Evolutionary conservation across 306 rosid genomes (phyloP).

Genomic region (Sechiopsis laciniata): DNA sequence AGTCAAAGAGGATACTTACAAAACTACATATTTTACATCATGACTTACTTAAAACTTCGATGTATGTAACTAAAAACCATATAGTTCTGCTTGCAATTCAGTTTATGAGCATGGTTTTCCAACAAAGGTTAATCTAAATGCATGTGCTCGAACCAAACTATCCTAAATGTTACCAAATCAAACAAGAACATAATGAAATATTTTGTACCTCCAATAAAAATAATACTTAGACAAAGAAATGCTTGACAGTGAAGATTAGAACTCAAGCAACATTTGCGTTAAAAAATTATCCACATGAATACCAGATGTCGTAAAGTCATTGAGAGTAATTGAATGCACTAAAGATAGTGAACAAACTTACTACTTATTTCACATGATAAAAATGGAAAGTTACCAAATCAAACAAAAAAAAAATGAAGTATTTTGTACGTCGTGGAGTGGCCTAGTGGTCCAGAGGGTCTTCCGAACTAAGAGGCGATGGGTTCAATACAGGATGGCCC

Average conservation of each 20-base stretch:
- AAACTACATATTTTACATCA: not conserved
- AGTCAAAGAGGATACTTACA: not conserved
- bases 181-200: constrained; percentile 2
- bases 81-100: not conserved
- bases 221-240: not conserved
- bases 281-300: not conserved
- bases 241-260: not conserved
- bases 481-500: too few relatives aligned
- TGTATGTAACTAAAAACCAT: not conserved
- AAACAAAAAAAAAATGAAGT: constrained; percentile 1
- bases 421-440: too few relatives aligned
- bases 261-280: not conserved
- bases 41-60: not conserved
- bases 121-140: not conserved
- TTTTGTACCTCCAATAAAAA: not conserved
- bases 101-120: not conserved
- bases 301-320: not conserved
- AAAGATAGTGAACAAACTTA: constrained; percentile 1
- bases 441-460: too few relatives aligned
- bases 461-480: too few relatives aligned
- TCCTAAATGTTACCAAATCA: not conserved
- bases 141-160: not conserved
- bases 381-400: constrained; percentile 8
- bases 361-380: not conserved
- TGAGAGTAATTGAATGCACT: constrained; percentile 4